Conservation (phyloP, 2,329 filamentous ascomycete species). For the Botryotinia narcissicola region DNA sequence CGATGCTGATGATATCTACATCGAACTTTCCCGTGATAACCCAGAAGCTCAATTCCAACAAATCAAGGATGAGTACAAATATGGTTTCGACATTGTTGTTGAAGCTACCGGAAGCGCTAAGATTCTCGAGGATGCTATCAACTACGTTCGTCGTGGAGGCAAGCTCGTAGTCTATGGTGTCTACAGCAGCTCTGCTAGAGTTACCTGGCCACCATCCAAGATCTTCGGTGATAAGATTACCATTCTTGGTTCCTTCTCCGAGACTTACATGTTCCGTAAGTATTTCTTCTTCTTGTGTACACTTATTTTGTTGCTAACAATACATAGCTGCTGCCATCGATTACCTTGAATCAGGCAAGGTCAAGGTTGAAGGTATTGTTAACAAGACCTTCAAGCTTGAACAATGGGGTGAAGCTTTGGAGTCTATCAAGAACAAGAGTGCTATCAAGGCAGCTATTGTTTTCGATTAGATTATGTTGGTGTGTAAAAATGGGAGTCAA, state of each 20-base stretch:
- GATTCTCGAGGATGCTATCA: constrained; percentile 68
- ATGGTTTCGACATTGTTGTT: constrained; percentile 59
- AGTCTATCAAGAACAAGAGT: constrained; percentile 67
- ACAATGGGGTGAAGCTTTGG: constrained; percentile 67
- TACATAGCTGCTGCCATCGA: constrained; percentile 53
- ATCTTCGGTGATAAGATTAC: constrained; percentile 69
- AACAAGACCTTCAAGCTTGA: constrained; percentile 74
- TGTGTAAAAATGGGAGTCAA: not conserved
- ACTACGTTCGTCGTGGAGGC: constrained; percentile 69
- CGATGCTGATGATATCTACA: constrained; percentile 52
- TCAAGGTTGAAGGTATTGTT: constrained; percentile 65
- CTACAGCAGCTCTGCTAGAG: constrained; percentile 59
- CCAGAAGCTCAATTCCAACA: constrained; percentile 58
- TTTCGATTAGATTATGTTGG: constrained; percentile 50
- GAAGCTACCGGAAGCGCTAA: constrained; percentile 55
- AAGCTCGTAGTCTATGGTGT: constrained; percentile 66
- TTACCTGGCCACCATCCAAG: constrained; percentile 68
- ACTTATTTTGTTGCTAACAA: constrained; percentile 23
- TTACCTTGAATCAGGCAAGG: constrained; percentile 57
- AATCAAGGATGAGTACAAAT: constrained; percentile 63
- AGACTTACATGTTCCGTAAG: constrained; percentile 68
- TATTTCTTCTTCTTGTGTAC: constrained; percentile 16
- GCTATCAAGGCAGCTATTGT: constrained; percentile 74
- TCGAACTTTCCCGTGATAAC: constrained; percentile 54
- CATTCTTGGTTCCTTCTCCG: constrained; percentile 70